Base-by-base conservation (phyloP, 345 rosid genomes). In the Aquilaria malaccensis region DNA sequence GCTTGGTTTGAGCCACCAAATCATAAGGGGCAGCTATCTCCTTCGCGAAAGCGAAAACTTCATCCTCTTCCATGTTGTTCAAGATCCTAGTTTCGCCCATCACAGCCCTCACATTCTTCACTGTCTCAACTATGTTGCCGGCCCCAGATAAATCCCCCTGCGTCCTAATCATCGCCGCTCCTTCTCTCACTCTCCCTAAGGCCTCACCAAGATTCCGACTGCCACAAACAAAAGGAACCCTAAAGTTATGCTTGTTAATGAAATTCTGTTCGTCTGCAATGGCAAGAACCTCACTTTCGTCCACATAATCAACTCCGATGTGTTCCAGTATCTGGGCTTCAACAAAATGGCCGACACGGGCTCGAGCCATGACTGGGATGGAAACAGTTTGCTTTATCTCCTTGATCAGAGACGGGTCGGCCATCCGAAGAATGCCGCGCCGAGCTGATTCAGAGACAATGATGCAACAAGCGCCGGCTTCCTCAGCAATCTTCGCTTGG, bases 291-390 rank as follows among this genome's bases (percentile, higher is more conserved):
- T 88, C 91, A 60, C 81, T 79, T 63, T 86, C 96, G 66, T 88
- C 96, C 0, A 79, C 69, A 66, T 79, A 79, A 63, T 82, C 85
- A 7, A 83, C 76, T 2, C 74, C 83, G 47, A 74, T 58, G 14
- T 76, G 75, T 56, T 84, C 93, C 60, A 88, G 69, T 52, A 85
- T 78, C 84, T 85, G 85, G 45, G 89, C 87, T 52, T 86, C 94
- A 6, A 86, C 87, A 64, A 81, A 79, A 72, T 86, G 93, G 49
- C 93, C 84, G 30, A 76, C 78, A 10, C 83, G 82, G 30, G 81
- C 83, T 4, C 75, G 81, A 10, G 82, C 83, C 62, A 85, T 78
- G 51, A 77, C 83, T 2, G 89, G 89, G 29, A 88, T 67, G 10
- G 87, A 71, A n/a, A 87, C 78, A 0, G 74, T 75, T 12, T 66